Evolutionary conservation across 805 yeast genomes (phyloP), one percentile per base, ranked within the genome.

Genomic region (Spathaspora hagerdaliae): DNA sequence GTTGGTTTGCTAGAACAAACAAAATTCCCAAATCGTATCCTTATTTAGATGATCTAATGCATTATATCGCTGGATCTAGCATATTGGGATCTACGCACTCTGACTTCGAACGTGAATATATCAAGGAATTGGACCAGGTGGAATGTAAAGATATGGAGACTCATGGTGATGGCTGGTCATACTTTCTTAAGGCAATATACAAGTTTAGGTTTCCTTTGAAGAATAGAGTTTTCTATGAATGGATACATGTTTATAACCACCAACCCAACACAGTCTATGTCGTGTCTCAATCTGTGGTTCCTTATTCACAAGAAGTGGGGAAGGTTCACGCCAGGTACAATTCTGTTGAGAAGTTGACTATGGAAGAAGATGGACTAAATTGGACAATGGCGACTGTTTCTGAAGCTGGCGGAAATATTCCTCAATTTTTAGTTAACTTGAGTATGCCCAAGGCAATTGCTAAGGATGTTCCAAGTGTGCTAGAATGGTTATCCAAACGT

Each of bases 311-410:
- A 7, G 52, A 52, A 10, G 46, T 49, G 12, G 48, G 46, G n/a
- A 50, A 49, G 37, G 68, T 67, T 1, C 45, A 54, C 24, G 75
- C 64, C 0, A 57, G 51, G 31, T 71, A 70, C 51, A 53, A 72
- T 11, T 67, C 75, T 6, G 57, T 71, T 19, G 76, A 71, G 46
- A 51, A 55, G 38, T 48, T 70, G 3, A 45, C 54, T 7, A 59
- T 44, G 38, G 54, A 59, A 7, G 36, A 48, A 10, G 46, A 41
- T 31, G 40, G 50, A 12, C 51, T 69, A 29, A 46, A 52, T 26
- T 71, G 76, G 76, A 47, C 51, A 14, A 69, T 71, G 75, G 60
- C 67, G 37, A 69, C 74, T 1, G 57, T 64, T 37, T 69, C 75
- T 5, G 57, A 55, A 12, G 70, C 76, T 2, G 67, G 67, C 29